Evolutionary conservation across 257 asterid species (phyloP).

Genomic region (Solanum clarkiae): DNA sequence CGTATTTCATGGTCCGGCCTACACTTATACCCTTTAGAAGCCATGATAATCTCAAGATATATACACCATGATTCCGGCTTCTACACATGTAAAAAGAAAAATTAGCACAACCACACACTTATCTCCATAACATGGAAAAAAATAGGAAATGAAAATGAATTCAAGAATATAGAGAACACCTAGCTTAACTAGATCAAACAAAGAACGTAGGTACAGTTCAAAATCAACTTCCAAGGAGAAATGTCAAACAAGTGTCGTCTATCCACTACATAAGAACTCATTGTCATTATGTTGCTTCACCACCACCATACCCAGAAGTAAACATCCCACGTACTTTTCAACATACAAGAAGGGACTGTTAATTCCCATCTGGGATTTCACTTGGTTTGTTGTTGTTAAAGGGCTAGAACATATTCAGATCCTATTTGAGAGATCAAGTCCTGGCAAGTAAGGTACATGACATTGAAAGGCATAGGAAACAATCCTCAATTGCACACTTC

Average conservation of each 20-base stretch:
- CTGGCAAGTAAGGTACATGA: neutral
- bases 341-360: neutral
- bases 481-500: neutral
- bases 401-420: neutral
- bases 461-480: neutral
- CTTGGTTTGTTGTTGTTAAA: neutral
- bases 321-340: neutral
- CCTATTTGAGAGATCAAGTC: neutral
- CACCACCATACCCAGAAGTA: neutral
- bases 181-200: neutral
- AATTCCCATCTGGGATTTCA: neutral
- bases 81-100: slow-evolving; percentile 1
- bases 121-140: neutral
- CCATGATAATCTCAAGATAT: slow-evolving; percentile 46
- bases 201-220: neutral
- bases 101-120: neutral
- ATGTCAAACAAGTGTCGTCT: neutral
- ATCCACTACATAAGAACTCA: neutral
- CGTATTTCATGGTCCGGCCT: slow-evolving; percentile 91
- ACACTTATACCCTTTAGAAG: slow-evolving; percentile 97
- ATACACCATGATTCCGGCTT: slow-evolving; percentile 37
- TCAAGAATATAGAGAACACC: neutral
- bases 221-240: neutral
- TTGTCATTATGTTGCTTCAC: neutral
- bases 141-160: neutral